Conservation (phyloP, 176 grass and related monocot species). For the Dendrocalamus sinicus region DNA sequence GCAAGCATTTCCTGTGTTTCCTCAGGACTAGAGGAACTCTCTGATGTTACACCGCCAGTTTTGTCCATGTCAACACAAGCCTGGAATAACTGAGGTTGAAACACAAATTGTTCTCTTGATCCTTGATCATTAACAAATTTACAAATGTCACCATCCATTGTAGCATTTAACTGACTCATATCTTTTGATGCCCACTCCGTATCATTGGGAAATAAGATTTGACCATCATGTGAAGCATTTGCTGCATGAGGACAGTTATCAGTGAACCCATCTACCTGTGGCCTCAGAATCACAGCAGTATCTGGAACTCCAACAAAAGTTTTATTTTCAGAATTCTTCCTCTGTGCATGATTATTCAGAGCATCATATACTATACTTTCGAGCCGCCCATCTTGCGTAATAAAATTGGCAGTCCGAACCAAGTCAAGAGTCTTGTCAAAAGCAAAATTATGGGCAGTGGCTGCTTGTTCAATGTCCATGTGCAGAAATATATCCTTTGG, state of each 20-base stretch:
- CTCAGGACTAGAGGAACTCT: constrained; percentile 29
- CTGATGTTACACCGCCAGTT: constrained; percentile 13
- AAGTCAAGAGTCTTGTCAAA: constrained; percentile 49
- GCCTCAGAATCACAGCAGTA: constrained; percentile 29
- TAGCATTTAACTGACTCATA: constrained; percentile 37
- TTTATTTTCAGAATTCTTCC: constrained; percentile 24
- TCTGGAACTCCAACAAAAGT: constrained; percentile 27
- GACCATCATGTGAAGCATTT: constrained; percentile 36
- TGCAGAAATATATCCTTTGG: constrained; percentile 41
- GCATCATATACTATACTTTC: constrained; percentile 68
- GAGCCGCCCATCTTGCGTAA: constrained; percentile 48
- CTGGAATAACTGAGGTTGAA: constrained; percentile 14
- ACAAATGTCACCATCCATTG: constrained; percentile 22
- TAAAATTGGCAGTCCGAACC: constrained; percentile 37
- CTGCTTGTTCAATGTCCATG: constrained; percentile 17
- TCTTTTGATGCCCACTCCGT: constrained; percentile 30
- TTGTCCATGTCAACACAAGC: constrained; percentile 30
- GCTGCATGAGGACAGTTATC: background rate
- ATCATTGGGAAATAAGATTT: constrained; percentile 25
- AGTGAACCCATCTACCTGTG: background rate
- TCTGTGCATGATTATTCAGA: constrained; percentile 50
- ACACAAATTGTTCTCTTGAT: constrained; percentile 20
- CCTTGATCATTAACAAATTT: constrained; percentile 40
- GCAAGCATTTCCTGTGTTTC: constrained; percentile 33
- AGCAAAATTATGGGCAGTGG: constrained; percentile 38